A percentile compares a stretch with the other conserved stretches of the same genome.
phyloP scores from a whole-genome alignment of 176 grass and related monocot genomes.

The Eremochloa ophiuroides region DNA sequence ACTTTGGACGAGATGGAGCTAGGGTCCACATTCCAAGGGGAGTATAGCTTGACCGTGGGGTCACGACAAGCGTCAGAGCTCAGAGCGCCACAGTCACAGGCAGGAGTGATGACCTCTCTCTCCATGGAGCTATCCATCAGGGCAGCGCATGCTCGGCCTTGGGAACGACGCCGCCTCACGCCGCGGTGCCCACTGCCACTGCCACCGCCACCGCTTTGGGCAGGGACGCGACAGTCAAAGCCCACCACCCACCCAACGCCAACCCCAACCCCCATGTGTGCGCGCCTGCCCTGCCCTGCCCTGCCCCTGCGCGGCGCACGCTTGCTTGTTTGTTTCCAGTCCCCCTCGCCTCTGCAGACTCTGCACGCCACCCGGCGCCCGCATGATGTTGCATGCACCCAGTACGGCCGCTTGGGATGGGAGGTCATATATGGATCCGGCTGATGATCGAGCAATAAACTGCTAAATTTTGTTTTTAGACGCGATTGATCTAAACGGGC shows the following conservation, averaged over 20 bases:
- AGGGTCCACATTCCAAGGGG: conserved; percentile 20
- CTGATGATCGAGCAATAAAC: too few relatives aligned
- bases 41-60: not conserved
- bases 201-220: not conserved
- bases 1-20: not conserved
- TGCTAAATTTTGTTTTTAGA: too few relatives aligned
- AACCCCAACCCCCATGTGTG: conserved; percentile 8
- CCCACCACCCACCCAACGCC: not conserved
- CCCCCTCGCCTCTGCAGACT: not conserved
- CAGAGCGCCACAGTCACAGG: not conserved
- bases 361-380: not conserved
- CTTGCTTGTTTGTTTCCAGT: conserved; percentile 17
- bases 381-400: not conserved
- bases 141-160: conserved; percentile 41
- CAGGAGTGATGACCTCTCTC: too few relatives aligned
- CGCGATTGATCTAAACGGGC: too few relatives aligned
- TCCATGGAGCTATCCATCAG: not conserved
- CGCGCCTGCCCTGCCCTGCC: too few relatives aligned
- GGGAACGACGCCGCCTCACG: not conserved
- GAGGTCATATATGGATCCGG: too few relatives aligned
- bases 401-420: not conserved
- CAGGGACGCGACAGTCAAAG: not conserved
- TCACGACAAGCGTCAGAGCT: conserved; percentile 10
- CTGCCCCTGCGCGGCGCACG: not conserved
- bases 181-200: not conserved